Conservation (phyloP, 768 basidiomycete species). For the Coprinopsis marcescibilis region DNA sequence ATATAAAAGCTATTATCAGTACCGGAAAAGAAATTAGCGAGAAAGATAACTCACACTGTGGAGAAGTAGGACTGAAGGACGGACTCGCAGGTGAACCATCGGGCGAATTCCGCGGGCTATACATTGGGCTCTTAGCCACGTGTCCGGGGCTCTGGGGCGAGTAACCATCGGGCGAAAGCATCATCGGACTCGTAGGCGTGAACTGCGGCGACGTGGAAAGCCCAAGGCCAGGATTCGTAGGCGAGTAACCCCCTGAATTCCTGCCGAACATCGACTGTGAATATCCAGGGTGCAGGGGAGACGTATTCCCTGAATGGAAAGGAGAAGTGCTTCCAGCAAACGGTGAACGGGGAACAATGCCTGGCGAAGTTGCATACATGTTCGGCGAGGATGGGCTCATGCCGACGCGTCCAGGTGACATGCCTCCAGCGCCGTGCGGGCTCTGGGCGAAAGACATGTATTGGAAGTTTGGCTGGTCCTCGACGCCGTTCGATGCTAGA, state of each 20-base stretch:
- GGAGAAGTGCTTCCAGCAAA: constrained; percentile 80
- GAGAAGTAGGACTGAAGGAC: constrained; percentile 91
- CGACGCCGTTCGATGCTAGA: constrained; percentile 78
- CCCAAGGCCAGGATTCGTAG: constrained; percentile 80
- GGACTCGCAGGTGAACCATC: constrained; percentile 88
- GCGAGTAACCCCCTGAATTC: constrained; percentile 87
- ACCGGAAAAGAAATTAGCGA: constrained; percentile 3
- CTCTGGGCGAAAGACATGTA: constrained; percentile 79
- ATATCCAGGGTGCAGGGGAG: constrained; percentile 74
- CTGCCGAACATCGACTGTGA: constrained; percentile 66
- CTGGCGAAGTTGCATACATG: constrained; percentile 82
- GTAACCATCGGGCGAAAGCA: constrained; percentile 81
- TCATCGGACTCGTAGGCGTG: constrained; percentile 86
- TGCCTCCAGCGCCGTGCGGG: constrained; percentile 75
- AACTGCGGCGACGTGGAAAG: constrained; percentile 82
- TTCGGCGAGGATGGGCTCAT: constrained; percentile 91
- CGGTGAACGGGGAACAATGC: constrained; percentile 78
- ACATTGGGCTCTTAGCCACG: constrained; percentile 55
- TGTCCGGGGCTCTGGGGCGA: constrained; percentile 87
- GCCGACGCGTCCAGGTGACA: constrained; percentile 88
- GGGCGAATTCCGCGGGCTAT: constrained; percentile 29
- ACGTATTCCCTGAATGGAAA: constrained; percentile 77
- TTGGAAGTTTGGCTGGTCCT: constrained; percentile 73
- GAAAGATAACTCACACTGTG: constrained; percentile 57
- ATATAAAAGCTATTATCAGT: constrained; percentile 16